These are phyloP conservation scores for Rubia peregrina DNA, from an alignment of 305 asterid species.

Conservation along the genomic window DNA sequence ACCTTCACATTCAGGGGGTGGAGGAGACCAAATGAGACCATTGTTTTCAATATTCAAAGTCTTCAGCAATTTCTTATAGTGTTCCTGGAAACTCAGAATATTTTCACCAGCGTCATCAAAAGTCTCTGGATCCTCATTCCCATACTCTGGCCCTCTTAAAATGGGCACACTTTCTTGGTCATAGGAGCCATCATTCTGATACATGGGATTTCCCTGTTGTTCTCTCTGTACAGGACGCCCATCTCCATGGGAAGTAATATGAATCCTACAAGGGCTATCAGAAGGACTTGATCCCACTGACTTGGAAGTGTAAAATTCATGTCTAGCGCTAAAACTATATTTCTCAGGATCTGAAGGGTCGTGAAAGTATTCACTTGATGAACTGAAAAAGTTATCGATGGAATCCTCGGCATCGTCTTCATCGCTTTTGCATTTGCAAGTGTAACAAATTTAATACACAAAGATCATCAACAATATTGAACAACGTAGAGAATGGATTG, in stretches of 20 bases:
- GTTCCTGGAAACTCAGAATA: slow-evolving; percentile 30
- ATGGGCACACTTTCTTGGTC: slow-evolving; percentile 42
- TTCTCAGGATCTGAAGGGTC: slow-evolving; percentile 74
- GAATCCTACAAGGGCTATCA: slow-evolving; percentile 72
- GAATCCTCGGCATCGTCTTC: slow-evolving; percentile 74
- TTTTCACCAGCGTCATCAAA: slow-evolving; percentile 32
- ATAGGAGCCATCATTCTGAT: slow-evolving; percentile 36
- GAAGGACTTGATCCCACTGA: slow-evolving; percentile 80
- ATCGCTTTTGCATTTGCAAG: slow-evolving; percentile 51
- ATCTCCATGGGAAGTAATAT: slow-evolving; percentile 41
- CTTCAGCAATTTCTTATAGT: slow-evolving; percentile 32
- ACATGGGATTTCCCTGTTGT: slow-evolving; percentile 42
- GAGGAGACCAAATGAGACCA: slow-evolving; percentile 81
- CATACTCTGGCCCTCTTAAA: slow-evolving; percentile 52
- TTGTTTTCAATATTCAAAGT: slow-evolving; percentile 66
- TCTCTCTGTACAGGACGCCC: slow-evolving; percentile 62
- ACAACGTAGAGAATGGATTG: background rate
- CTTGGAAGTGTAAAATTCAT: slow-evolving; percentile 50
- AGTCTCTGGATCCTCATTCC: slow-evolving; percentile 35
- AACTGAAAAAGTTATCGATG: slow-evolving; percentile 38
- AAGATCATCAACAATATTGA: background rate
- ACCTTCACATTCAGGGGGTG: slow-evolving; percentile 52
- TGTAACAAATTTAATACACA: slow-evolving; percentile 5
- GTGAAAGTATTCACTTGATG: slow-evolving; percentile 48
- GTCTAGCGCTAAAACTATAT: slow-evolving; percentile 64